Conservation (phyloP, 108 stramenopile species). For the Cylindrotheca fusiformis region DNA sequence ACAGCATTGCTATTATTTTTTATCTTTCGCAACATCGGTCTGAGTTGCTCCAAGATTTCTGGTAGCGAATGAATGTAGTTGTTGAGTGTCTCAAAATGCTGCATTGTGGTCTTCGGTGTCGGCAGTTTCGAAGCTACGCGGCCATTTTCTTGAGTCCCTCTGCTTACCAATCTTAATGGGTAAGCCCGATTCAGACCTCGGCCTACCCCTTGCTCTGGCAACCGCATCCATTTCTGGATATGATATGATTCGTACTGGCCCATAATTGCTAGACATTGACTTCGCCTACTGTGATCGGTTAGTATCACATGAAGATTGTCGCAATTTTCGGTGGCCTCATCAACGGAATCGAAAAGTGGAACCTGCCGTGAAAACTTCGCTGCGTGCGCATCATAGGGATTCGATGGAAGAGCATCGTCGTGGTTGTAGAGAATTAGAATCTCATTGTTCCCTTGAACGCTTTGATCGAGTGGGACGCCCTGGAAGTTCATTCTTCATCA, state of each 20-base stretch:
- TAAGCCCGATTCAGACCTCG: no score
- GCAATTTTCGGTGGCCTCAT: constrained; percentile 58
- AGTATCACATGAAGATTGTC: constrained; percentile 49
- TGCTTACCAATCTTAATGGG: no score
- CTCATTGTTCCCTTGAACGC: no score
- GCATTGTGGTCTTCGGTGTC: constrained; percentile 5
- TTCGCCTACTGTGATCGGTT: constrained; percentile 23
- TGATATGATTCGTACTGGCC: constrained; percentile 67
- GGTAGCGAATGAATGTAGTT: constrained; percentile 45
- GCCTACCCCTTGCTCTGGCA: constrained; percentile 6
- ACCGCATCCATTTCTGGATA: constrained; percentile 59
- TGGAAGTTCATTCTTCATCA: no score
- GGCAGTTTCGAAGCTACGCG: constrained; percentile 46
- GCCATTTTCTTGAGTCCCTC: constrained; percentile 28
- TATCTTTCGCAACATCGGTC: constrained; percentile 30
- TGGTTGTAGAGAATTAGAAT: no score
- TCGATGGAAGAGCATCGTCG: no score
- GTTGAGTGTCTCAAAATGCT: constrained; percentile 40
- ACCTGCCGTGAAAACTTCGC: no score
- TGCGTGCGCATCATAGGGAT: no score
- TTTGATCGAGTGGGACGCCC: no score
- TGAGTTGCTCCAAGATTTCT: constrained; percentile 21
- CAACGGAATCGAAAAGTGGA: no score
- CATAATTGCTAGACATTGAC: constrained; percentile 60
- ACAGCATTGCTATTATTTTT: constrained; percentile 54